Base-by-base conservation (phyloP, 495 filamentous ascomycete genomes). In the Neurospora pannonica region DNA sequence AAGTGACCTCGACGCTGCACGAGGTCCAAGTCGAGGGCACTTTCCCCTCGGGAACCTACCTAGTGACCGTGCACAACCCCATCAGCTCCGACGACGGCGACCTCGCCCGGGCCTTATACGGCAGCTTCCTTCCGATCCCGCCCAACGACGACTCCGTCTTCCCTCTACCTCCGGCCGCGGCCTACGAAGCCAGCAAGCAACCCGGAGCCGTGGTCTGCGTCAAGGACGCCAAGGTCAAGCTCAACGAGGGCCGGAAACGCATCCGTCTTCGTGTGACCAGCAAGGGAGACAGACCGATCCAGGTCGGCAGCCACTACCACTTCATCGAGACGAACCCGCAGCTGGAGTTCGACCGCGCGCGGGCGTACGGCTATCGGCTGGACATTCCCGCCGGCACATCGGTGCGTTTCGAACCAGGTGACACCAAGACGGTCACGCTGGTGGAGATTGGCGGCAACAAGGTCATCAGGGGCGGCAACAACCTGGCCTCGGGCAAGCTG, bases 251-350 rank as follows among this genome's bases (percentile, higher is more conserved):
- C 31, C 86, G 93, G 34, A 90, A 89, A 81, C 85, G 95, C 62
- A 92, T 95, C 60, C 84, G 81, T 76, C 83, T 99, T 13, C 89
- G 85, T 78, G 91, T 99, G 6, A 93, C 90, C 75, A 97, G 92
- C 80, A 93, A 90, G 74, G 97, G 96, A 3, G 97, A 98, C 83
- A 85, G 96, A 40, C 95, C 96, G 15, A 91, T 98, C 75, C 95
- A 97, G 88, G 92, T 94, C 74, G 96, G 96, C 24, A 97, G 93
- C 73, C 96, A 99, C 81, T 99, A 98, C 83, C 95, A 98, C 83
- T 94, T 99, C 81, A 89, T 97, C 78, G 96, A 99, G 85, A 92
- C 90, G 28, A 99, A 99, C 80, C 93, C 95, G 28, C 89, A 92
- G 81, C 85, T 99, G 72, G 89, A 93, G 79, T 99, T 99, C 81